phyloP scores from a whole-genome alignment of 345 rosid genomes.

The Hevea brasiliensis region DNA sequence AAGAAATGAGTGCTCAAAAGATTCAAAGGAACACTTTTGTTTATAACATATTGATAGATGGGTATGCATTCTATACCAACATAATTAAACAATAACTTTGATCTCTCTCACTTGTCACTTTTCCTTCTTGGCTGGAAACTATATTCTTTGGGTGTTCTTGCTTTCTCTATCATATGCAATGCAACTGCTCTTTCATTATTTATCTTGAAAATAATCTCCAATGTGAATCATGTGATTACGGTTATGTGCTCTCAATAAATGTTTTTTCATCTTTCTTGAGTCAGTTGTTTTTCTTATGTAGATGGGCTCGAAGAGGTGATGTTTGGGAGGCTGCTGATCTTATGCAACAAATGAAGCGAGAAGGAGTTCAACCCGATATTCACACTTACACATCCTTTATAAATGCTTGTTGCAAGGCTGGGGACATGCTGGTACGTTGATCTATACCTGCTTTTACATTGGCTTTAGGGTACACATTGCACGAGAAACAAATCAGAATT shows the following conservation, averaged over 20 bases:
- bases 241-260: background rate
- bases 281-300: constrained; percentile 16
- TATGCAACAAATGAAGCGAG: constrained; percentile 90
- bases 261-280: background rate
- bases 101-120: background rate
- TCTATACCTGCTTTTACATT: background rate
- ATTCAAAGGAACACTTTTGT: constrained; percentile 77
- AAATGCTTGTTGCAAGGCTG: constrained; percentile 95
- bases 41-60: constrained; percentile 89
- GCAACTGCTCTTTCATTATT: too few relatives aligned
- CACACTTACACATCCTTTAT: constrained; percentile 91
- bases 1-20: constrained; percentile 80
- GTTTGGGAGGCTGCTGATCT: constrained; percentile 97
- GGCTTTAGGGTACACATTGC: background rate
- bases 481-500: background rate
- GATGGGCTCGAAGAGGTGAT: constrained; percentile 99
- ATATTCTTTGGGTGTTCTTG: background rate
- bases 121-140: background rate
- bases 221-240: background rate
- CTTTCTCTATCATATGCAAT: background rate
- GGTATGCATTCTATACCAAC: constrained; percentile 43
- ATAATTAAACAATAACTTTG: background rate
- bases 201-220: background rate
- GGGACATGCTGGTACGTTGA: constrained; percentile 79
- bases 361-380: constrained; percentile 83